Conservation (phyloP, 352 stramenopile genomes). For the Phytophthora agathidicida region DNA sequence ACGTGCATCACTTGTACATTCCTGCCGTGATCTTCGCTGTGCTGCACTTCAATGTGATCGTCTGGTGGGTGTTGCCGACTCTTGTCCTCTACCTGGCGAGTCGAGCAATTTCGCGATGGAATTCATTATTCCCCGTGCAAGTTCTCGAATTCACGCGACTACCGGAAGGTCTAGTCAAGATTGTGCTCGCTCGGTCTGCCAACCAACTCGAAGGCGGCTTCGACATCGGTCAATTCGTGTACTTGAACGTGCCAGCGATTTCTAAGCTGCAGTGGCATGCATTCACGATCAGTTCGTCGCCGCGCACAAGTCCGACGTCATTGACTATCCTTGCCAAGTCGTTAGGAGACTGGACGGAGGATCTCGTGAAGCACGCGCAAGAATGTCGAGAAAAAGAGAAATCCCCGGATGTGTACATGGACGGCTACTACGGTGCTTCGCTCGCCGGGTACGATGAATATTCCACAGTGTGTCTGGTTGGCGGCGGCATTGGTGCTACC, state of each 20-base stretch:
- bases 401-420: slow-evolving; percentile 51
- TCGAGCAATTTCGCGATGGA: slow-evolving; percentile 50
- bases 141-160: slow-evolving; percentile 42
- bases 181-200: slow-evolving; percentile 40
- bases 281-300: slow-evolving; percentile 65
- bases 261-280: slow-evolving; percentile 69
- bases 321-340: slow-evolving; percentile 61
- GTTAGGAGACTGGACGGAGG: slow-evolving; percentile 53
- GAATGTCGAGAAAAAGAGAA: slow-evolving; percentile 29
- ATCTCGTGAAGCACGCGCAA: slow-evolving; percentile 45
- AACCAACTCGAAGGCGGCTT: slow-evolving; percentile 34
- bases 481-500: slow-evolving; percentile 57
- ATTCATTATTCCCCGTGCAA: slow-evolving; percentile 39
- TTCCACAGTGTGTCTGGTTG: slow-evolving; percentile 49
- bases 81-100: slow-evolving; percentile 61
- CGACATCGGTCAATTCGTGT: slow-evolving; percentile 60
- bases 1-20: slow-evolving; percentile 62
- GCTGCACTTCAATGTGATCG: slow-evolving; percentile 53
- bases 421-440: slow-evolving; percentile 61
- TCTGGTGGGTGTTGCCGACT: slow-evolving; percentile 59
- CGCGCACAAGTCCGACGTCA: slow-evolving; percentile 30
- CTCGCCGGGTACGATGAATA: slow-evolving; percentile 50
- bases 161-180: slow-evolving; percentile 47
- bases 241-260: slow-evolving; percentile 58
- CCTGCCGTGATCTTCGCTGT: slow-evolving; percentile 52